A percentile compares a stretch with the other conserved stretches of the same genome.
These are phyloP conservation scores for Tolypocladium endophyticum DNA, from an alignment of 2,329 filamentous ascomycete species.

Conservation along the genomic window DNA sequence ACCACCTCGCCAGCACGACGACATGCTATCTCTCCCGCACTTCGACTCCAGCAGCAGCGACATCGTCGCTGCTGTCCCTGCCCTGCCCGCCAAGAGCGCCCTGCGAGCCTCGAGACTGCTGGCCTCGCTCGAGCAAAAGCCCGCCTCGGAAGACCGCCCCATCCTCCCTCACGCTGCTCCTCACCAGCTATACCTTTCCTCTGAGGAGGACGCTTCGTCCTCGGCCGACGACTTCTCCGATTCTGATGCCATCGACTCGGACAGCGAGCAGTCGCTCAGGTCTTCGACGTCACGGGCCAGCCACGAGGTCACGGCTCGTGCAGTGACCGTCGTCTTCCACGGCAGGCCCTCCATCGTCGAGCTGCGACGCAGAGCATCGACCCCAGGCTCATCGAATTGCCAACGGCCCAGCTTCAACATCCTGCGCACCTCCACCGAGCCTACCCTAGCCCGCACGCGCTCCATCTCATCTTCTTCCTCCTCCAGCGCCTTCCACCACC, in stretches of 20 bases:
- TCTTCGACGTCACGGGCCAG: conserved; percentile 23
- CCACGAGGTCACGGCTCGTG: conserved; percentile 45
- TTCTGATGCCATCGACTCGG: conserved; percentile 35
- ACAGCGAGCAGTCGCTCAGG: conserved; percentile 21
- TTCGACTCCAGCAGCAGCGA: conserved; percentile 8
- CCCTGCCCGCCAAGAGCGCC: conserved; percentile 39
- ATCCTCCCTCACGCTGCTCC: conserved; percentile 31
- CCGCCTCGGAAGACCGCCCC: conserved; percentile 16
- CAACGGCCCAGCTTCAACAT: conserved; percentile 13
- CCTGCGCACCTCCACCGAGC: conserved; percentile 20
- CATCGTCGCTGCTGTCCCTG: conserved; percentile 21
- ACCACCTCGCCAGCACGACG: conserved; percentile 7
- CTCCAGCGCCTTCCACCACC: conserved; percentile 19
- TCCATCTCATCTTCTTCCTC: conserved; percentile 24
- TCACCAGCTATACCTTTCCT: conserved; percentile 53
- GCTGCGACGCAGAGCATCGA: conserved; percentile 33
- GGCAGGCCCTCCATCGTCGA: conserved; percentile 50
- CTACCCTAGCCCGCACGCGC: conserved; percentile 17
- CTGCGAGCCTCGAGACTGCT: conserved; percentile 34
- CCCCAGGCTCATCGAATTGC: conserved; percentile 25
- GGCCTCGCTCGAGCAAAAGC: conserved; percentile 20
- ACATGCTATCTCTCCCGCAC: conserved; percentile 17
- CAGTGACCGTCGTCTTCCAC: conserved; percentile 48
- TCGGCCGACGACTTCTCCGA: conserved; percentile 51
- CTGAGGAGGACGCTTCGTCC: conserved; percentile 55